phyloP scores from a whole-genome alignment of 1,284 basidiomycete genomes.

The Cutaneotrichosporon dermatis region DNA sequence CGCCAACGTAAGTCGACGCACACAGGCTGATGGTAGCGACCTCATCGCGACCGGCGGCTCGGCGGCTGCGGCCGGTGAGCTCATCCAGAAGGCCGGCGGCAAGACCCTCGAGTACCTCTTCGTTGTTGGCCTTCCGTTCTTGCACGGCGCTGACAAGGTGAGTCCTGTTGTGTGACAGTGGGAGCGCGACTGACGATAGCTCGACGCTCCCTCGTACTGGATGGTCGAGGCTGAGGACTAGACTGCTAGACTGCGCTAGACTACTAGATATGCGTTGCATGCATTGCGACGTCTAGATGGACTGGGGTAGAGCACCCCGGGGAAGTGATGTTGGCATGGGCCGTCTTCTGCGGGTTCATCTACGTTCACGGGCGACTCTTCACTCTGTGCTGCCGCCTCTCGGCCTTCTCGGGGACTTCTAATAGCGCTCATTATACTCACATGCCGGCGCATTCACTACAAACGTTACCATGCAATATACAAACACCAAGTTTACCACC shows the following conservation, averaged over 20 bases:
- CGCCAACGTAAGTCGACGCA: not conserved
- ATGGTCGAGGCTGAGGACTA: slow-evolving; percentile 73
- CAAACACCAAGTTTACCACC: too few species aligned
- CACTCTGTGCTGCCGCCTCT: too few species aligned
- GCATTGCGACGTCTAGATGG: too few species aligned
- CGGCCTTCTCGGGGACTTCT: too few species aligned
- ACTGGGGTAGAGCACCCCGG: too few species aligned
- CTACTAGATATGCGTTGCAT: too few species aligned
- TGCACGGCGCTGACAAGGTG: slow-evolving; percentile 65
- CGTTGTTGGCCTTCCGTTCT: slow-evolving; percentile 80
- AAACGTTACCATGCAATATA: too few species aligned
- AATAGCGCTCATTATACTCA: too few species aligned
- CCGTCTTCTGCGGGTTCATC: too few species aligned
- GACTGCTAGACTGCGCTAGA: not conserved
- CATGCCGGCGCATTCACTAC: too few species aligned
- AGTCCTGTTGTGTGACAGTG: not conserved
- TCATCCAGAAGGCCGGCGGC: slow-evolving; percentile 76
- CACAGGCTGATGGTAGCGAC: slow-evolving; percentile 53
- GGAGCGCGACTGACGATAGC: slow-evolving; percentile 25
- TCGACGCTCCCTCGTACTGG: slow-evolving; percentile 82
- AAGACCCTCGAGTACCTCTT: slow-evolving; percentile 90
- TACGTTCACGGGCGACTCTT: too few species aligned
- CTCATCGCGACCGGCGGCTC: slow-evolving; percentile 96
- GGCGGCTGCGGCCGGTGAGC: slow-evolving; percentile 86
- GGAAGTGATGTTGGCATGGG: too few species aligned